Evolutionary conservation across 352 stramenopile species (phyloP).

Genomic region (Globisporangium barbulae): DNA sequence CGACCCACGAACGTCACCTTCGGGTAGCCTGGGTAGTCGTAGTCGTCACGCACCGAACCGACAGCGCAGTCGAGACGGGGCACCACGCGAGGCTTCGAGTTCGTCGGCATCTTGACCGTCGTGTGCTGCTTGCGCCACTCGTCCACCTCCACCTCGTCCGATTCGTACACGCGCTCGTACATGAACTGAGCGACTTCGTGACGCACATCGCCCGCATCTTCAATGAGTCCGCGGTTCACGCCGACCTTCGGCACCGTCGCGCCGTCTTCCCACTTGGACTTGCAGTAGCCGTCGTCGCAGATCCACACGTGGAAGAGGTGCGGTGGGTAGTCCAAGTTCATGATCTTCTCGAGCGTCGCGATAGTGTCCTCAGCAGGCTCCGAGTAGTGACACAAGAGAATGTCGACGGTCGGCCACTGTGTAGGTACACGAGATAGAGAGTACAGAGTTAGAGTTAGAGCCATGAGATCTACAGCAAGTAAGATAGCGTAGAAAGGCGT

Average conservation of each 20-base stretch:
- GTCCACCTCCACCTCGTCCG: constrained; percentile 65
- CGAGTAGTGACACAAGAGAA: constrained; percentile 72
- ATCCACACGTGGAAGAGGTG: constrained; percentile 73
- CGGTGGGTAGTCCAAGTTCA: constrained; percentile 71
- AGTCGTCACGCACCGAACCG: constrained; percentile 66
- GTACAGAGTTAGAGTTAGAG: background rate
- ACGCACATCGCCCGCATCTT: constrained; percentile 67
- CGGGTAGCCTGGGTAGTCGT: constrained; percentile 56
- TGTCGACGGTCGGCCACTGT: constrained; percentile 74
- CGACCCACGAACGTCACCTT: constrained; percentile 63
- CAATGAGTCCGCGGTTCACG: constrained; percentile 65
- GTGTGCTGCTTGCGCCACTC: constrained; percentile 74
- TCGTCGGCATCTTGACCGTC: constrained; percentile 61
- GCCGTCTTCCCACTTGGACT: constrained; percentile 57
- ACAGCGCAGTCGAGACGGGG: constrained; percentile 52
- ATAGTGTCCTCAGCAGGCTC: constrained; percentile 78
- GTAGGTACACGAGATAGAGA: background rate
- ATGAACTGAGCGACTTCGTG: constrained; percentile 76
- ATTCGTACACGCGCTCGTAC: constrained; percentile 68
- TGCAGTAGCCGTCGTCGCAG: constrained; percentile 75
- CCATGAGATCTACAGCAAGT: background rate
- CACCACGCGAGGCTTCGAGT: constrained; percentile 42
- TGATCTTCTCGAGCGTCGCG: constrained; percentile 68
- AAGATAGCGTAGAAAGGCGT: background rate
- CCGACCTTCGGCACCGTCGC: constrained; percentile 47